Percentiles rank a stretch among this genome's conserved stretches.
phyloP scores from a whole-genome alignment of 495 filamentous ascomycete species.

The Aspergillus baeticus region DNA sequence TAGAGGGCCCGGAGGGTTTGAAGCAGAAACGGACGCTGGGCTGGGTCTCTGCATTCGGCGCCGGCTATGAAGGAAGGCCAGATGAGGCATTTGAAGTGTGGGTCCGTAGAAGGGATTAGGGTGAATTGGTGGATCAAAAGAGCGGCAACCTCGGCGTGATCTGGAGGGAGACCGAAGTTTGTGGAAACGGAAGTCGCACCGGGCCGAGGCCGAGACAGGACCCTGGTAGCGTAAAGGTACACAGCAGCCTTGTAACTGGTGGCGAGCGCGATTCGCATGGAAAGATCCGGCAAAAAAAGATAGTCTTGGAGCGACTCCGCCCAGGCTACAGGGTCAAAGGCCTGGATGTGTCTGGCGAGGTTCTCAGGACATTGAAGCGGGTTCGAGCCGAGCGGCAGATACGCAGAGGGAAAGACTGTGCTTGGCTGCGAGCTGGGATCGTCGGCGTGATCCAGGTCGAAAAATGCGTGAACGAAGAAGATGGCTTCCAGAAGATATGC shows the following conservation, averaged over 20 bases:
- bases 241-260: conserved; percentile 43
- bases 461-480: conserved; percentile 45
- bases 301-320: conserved; percentile 43
- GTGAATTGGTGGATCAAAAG: conserved; percentile 40
- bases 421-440: conserved; percentile 28
- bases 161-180: conserved; percentile 29
- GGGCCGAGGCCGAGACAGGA: conserved; percentile 35
- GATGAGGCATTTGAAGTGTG: conserved; percentile 50
- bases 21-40: conserved; percentile 36
- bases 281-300: conserved; percentile 35
- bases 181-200: conserved; percentile 29
- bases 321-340: conserved; percentile 44
- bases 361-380: conserved; percentile 33
- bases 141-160: conserved; percentile 34
- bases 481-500: conserved; percentile 49
- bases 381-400: conserved; percentile 26
- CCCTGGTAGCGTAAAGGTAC: conserved; percentile 46
- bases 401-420: conserved; percentile 26
- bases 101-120: conserved; percentile 33
- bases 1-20: conserved; percentile 38
- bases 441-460: conserved; percentile 33
- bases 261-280: conserved; percentile 42
- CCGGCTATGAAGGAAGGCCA: conserved; percentile 51
- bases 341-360: conserved; percentile 43
- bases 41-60: conserved; percentile 38